phyloP scores from a whole-genome alignment of 1,139 yeast genomes.

The Sugiyamaella pinicola region DNA sequence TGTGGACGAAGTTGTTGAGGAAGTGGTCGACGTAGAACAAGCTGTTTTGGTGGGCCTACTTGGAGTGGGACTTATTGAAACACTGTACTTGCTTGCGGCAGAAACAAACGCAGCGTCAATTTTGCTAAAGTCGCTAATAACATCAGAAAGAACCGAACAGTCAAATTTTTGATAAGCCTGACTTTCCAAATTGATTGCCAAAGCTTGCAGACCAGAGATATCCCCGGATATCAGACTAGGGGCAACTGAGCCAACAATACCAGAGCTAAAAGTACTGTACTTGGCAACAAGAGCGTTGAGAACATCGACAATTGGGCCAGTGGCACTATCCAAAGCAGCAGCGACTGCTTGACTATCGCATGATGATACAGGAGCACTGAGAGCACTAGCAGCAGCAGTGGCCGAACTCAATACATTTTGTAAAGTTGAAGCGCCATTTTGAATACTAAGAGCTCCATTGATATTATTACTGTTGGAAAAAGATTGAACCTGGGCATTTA shows the following conservation, averaged over 20 bases:
- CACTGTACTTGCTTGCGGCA: slow-evolving; percentile 18
- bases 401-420: slow-evolving; percentile 9
- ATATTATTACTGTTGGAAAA: neutral
- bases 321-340: slow-evolving; percentile 5
- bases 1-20: neutral
- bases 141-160: slow-evolving; percentile 8
- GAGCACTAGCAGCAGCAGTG: slow-evolving; percentile 16
- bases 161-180: slow-evolving; percentile 15
- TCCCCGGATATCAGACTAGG: slow-evolving; percentile 1
- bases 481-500: neutral
- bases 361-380: slow-evolving; percentile 3
- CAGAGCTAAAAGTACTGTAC: neutral
- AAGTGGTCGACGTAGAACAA: neutral
- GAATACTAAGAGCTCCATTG: slow-evolving; percentile 12
- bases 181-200: slow-evolving; percentile 15
- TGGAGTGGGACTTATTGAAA: slow-evolving; percentile 1
- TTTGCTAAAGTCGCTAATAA: slow-evolving; percentile 11
- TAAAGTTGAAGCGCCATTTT: neutral
- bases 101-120: slow-evolving; percentile 19
- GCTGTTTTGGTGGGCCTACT: slow-evolving; percentile 5
- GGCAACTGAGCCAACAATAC: slow-evolving; percentile 9
- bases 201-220: slow-evolving; percentile 11
- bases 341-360: slow-evolving; percentile 19
- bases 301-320: slow-evolving; percentile 9
- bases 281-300: slow-evolving; percentile 10